Conservation (phyloP, 2,329 filamentous ascomycete species). For the Penicillium hesseltinei region DNA sequence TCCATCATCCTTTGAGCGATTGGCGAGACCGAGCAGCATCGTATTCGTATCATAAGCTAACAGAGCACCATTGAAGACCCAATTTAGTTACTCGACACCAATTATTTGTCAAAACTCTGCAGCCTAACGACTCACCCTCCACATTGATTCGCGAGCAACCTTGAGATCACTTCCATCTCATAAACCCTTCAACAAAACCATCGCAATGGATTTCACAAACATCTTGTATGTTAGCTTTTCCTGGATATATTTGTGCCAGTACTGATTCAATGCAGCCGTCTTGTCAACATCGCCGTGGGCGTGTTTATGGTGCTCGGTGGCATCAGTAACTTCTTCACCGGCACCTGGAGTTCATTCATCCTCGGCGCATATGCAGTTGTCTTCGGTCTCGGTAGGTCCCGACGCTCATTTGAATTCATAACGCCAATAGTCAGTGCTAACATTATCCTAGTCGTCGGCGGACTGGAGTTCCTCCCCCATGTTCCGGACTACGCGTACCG, state of each 20-base stretch:
- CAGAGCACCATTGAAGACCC: not conserved
- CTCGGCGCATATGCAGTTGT: constrained; percentile 84
- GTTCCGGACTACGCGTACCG: constrained; percentile 88
- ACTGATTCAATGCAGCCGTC: constrained; percentile 61
- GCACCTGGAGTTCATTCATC: constrained; percentile 62
- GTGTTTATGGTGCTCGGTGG: constrained; percentile 86
- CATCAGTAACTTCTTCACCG: constrained; percentile 49
- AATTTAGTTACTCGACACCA: not conserved
- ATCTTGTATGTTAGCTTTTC: constrained; percentile 40
- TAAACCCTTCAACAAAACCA: constrained; percentile 1
- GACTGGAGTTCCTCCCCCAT: constrained; percentile 76
- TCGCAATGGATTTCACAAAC: constrained; percentile 84
- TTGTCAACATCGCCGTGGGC: constrained; percentile 88
- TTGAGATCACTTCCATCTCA: constrained; percentile 6
- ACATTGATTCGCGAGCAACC: constrained; percentile 2
- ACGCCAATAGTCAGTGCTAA: constrained; percentile 19
- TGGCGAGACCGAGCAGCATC: not conserved
- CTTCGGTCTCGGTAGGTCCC: constrained; percentile 73
- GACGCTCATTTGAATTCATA: constrained; percentile 3
- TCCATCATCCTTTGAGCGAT: not conserved
- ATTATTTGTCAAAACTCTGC: not conserved
- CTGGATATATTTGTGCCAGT: not conserved
- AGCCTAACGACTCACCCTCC: constrained; percentile 8
- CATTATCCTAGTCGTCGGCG: constrained; percentile 57
- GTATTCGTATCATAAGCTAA: not conserved